Evolutionary conservation across 257 asterid genomes (phyloP), one percentile per base, ranked within the genome.

Genomic region (Solanum clarkiae): DNA sequence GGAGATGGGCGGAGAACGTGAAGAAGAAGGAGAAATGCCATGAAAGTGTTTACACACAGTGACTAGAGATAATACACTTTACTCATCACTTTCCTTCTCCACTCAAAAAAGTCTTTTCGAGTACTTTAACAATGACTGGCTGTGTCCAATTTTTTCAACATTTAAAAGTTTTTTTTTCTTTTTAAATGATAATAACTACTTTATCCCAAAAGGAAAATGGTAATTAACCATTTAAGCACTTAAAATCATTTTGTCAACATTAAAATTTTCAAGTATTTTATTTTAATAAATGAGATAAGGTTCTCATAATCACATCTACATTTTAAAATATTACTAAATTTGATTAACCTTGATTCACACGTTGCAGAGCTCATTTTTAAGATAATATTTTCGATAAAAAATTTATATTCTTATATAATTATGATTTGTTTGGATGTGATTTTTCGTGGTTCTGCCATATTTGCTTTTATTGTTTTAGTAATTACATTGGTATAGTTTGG

Each of bases 31-130:
- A 80, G 55, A 80, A 72, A 47, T 26, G 71, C 53, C 80, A 87
- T 84, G 32, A 10, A 75, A 77, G 85, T 17, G 84, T 77, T 77
- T 77, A 71, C 80, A 71, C 80, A 71, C 57, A 74, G 53, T 84
- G 71, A 79, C 84, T 16, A 53, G 77, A 36, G 51, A 44, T 55
- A 72, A 60, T 81, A 24, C 87, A 87, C 45, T 85, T 87, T 80
- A 66, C 66, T 86, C 66, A 40, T 79, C 26, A 53, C 81, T 63
- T 63, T 71, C 49, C 63, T 40, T 59, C 80, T 81, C 56, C 42
- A 56, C 63, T 26, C 83, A 32, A 12, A 75, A 16, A 68, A 75
- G 75, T 68, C 75, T 68, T 66, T 15, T 20, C 2, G 24, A 69
- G 51, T 26, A 49, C 82, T 49, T 75, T 75, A 22, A 49, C 6